Conservation (phyloP, 306 rosid species). For the Biancaea sappan region DNA sequence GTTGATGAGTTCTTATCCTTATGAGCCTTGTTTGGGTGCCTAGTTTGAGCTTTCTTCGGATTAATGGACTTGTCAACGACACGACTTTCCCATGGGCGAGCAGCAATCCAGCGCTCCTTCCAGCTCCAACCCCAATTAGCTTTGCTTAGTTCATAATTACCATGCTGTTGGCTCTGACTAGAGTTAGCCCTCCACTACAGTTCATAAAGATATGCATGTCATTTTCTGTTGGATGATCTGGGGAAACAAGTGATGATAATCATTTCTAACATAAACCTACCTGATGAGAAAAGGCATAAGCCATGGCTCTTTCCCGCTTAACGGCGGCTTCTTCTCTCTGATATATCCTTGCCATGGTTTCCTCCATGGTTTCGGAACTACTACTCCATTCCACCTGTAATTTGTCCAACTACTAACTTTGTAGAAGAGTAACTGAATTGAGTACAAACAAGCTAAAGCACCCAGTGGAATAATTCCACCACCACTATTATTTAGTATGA, state of each 20-base stretch:
- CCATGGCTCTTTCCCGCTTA: slow-evolving; percentile 92
- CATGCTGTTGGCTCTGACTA: slow-evolving; percentile 75
- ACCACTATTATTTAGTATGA: neutral
- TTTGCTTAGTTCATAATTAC: slow-evolving; percentile 70
- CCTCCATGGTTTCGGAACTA: slow-evolving; percentile 89
- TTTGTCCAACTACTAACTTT: slow-evolving; percentile 29
- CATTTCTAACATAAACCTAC: slow-evolving; percentile 44
- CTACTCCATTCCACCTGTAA: slow-evolving; percentile 84
- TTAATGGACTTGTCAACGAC: slow-evolving; percentile 38
- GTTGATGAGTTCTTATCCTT: slow-evolving; percentile 51
- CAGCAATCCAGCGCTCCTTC: slow-evolving; percentile 98
- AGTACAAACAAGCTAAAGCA: slow-evolving; percentile 8
- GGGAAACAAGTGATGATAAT: neutral
- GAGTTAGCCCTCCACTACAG: slow-evolving; percentile 93
- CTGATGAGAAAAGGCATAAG: slow-evolving; percentile 99
- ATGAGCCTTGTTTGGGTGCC: slow-evolving; percentile 56
- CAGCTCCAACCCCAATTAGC: slow-evolving; percentile 99
- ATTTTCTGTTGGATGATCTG: slow-evolving; percentile 32
- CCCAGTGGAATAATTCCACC: neutral
- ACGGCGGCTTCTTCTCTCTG: slow-evolving; percentile 95
- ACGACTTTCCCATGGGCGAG: slow-evolving; percentile 99
- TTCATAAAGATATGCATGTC: slow-evolving; percentile 37
- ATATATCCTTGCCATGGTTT: slow-evolving; percentile 70
- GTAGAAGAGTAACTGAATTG: slow-evolving; percentile 26
- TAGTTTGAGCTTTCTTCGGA: slow-evolving; percentile 57